phyloP scores from a whole-genome alignment of 805 yeast species.

The Kodamaea jinghongensis region DNA sequence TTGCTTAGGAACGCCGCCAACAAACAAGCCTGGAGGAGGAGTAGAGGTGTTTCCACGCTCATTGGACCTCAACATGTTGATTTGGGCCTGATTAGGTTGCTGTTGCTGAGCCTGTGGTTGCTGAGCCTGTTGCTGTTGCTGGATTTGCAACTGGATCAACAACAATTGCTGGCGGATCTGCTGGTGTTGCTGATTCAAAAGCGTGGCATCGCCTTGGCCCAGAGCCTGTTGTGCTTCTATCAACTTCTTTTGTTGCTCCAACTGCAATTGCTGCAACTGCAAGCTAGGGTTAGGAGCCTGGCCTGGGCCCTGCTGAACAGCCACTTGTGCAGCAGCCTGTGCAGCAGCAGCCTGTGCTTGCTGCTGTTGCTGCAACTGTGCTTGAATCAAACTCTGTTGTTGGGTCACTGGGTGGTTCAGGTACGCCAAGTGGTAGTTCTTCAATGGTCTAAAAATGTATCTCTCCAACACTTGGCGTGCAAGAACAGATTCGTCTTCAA shows the following conservation, averaged over 20 bases:
- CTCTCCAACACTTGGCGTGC: constrained; percentile 42
- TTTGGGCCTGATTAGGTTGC: constrained; percentile 25
- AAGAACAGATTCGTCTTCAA: constrained; percentile 34
- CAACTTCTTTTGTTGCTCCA: constrained; percentile 24
- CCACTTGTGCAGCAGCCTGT: constrained; percentile 13
- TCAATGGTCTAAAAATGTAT: constrained; percentile 39
- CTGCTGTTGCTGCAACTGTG: constrained; percentile 27
- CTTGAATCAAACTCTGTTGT: constrained; percentile 30
- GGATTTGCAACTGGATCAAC: constrained; percentile 6
- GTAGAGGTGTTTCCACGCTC: constrained; percentile 45
- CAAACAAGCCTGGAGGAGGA: constrained; percentile 71
- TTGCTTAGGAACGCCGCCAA: constrained; percentile 17
- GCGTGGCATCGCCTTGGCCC: constrained; percentile 10
- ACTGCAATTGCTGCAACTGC: constrained; percentile 30
- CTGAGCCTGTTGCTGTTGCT: constrained; percentile 47
- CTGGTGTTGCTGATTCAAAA: constrained; percentile 14
- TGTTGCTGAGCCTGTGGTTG: constrained; percentile 19
- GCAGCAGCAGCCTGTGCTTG: constrained; percentile 20
- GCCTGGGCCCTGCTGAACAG: constrained; percentile 12
- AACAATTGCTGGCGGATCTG: constrained; percentile 21
- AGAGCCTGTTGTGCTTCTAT: constrained; percentile 12
- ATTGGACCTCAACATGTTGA: constrained; percentile 26
- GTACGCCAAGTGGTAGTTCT: constrained; percentile 45
- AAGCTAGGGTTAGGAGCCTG: constrained; percentile 13
- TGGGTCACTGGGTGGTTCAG: constrained; percentile 42